phyloP scores from a whole-genome alignment of 192 early-diverging fungal species.

The Coemansia sp. region DNA sequence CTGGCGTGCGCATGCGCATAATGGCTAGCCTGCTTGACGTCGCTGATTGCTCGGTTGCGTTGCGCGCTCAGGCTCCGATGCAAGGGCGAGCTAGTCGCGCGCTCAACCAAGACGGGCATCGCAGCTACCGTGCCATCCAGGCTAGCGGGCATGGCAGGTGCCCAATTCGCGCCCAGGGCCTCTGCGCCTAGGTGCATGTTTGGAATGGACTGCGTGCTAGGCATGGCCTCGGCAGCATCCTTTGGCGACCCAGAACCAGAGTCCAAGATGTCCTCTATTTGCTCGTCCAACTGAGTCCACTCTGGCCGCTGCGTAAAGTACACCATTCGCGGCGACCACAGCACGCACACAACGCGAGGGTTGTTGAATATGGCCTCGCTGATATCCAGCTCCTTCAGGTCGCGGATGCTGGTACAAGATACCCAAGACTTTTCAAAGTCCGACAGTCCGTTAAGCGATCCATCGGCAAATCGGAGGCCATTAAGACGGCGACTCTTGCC shows the following conservation, averaged over 20 bases:
- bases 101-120: background rate
- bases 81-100: conserved; percentile 1
- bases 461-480: conserved; percentile 34
- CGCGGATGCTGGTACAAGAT: conserved; percentile 39
- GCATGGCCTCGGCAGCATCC: background rate
- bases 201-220: conserved; percentile 5
- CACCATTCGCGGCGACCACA: conserved; percentile 58
- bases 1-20: conserved; percentile 13
- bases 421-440: conserved; percentile 46
- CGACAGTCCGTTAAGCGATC: conserved; percentile 20
- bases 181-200: background rate
- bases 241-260: background rate
- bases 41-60: conserved; percentile 39
- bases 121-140: conserved; percentile 21
- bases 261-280: conserved; percentile 32
- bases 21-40: conserved; percentile 18
- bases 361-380: conserved; percentile 44
- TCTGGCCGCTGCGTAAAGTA: conserved; percentile 58
- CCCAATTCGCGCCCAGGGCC: background rate
- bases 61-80: conserved; percentile 36
- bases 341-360: conserved; percentile 45
- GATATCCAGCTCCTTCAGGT: conserved; percentile 50
- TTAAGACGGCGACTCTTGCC: conserved; percentile 15
- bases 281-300: conserved; percentile 31
- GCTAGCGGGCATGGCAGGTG: conserved; percentile 1